These are phyloP conservation scores for Funneliformis geosporum DNA, from an alignment of 192 early-diverging fungal genomes.

Conservation along the genomic window DNA sequence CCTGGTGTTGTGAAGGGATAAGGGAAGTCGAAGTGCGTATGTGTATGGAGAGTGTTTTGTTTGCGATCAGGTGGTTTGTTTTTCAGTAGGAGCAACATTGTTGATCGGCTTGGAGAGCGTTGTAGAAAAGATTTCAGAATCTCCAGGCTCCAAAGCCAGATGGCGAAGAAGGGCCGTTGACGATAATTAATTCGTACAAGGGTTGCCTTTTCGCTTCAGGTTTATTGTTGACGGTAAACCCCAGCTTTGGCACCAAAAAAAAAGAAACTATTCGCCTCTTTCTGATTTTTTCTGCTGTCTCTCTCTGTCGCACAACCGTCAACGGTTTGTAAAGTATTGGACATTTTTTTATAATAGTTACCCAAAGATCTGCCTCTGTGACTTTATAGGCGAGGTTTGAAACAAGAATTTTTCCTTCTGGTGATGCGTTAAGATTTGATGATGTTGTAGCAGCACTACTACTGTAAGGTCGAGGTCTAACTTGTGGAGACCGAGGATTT, in stretches of 20 bases:
- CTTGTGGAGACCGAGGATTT: constrained; percentile 34
- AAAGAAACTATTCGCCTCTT: constrained; percentile 33
- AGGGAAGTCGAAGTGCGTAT: constrained; percentile 30
- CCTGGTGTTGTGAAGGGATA: constrained; percentile 11
- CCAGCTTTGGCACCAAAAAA: constrained; percentile 35
- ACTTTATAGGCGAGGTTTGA: constrained; percentile 59
- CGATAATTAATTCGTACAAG: constrained; percentile 35
- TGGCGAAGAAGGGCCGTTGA: constrained; percentile 29
- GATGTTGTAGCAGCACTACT: constrained; percentile 39
- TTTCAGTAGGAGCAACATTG: constrained; percentile 22
- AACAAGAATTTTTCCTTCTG: constrained; percentile 56
- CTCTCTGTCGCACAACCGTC: constrained; percentile 24
- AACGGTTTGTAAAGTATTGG: constrained; percentile 27
- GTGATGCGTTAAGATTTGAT: constrained; percentile 33
- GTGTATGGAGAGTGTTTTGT: constrained; percentile 27
- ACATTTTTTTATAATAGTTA: constrained; percentile 43
- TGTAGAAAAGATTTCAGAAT: constrained; percentile 24
- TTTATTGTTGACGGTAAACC: constrained; percentile 28
- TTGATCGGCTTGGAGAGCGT: constrained; percentile 19
- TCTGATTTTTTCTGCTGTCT: constrained; percentile 14
- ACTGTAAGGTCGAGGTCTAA: constrained; percentile 38
- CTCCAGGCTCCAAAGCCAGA: constrained; percentile 32
- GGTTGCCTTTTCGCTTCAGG: constrained; percentile 28
- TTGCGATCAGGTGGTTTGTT: constrained; percentile 30
- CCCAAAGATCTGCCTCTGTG: constrained; percentile 54